Percentiles rank a stretch among this genome's conserved stretches.
Evolutionary conservation across 2,329 filamentous ascomycete genomes (phyloP).

Genomic region (Alternaria brassicicola): DNA sequence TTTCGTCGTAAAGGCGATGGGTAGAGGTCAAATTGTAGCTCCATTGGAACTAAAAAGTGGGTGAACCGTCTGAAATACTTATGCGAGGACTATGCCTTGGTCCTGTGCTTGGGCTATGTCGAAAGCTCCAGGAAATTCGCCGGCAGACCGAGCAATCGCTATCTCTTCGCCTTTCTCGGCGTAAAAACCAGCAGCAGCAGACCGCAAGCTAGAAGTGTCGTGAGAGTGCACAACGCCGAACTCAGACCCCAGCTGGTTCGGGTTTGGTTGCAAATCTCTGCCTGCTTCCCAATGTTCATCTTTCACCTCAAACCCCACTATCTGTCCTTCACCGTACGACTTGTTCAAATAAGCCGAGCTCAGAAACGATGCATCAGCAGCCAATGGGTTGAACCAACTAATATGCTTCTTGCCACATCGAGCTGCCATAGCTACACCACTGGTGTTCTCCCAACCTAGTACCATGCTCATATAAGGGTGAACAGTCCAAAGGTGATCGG

Average conservation of each 20-base stretch:
- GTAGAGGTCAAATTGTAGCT: conserved; percentile 17
- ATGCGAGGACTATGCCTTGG: neutral
- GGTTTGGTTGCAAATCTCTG: neutral
- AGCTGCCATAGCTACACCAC: neutral
- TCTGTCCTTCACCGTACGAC: neutral
- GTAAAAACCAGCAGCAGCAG: neutral
- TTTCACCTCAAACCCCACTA: neutral
- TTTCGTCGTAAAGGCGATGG: conserved; percentile 41
- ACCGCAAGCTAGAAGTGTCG: neutral
- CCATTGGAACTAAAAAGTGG: neutral
- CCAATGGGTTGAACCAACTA: neutral
- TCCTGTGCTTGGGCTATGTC: neutral
- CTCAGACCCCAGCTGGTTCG: neutral
- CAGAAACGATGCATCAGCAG: neutral
- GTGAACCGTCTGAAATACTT: fast-evolving
- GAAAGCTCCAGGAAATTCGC: neutral
- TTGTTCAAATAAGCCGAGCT: neutral
- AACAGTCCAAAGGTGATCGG: neutral
- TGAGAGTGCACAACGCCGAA: neutral
- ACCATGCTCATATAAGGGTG: neutral
- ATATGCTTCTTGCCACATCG: neutral
- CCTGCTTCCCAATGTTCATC: neutral
- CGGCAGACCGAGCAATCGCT: neutral
- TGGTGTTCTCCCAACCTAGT: neutral
- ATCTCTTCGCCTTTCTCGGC: neutral